These are phyloP conservation scores for Sporisorium graminicola DNA, from an alignment of 1,284 basidiomycete species.

Conservation along the genomic window DNA sequence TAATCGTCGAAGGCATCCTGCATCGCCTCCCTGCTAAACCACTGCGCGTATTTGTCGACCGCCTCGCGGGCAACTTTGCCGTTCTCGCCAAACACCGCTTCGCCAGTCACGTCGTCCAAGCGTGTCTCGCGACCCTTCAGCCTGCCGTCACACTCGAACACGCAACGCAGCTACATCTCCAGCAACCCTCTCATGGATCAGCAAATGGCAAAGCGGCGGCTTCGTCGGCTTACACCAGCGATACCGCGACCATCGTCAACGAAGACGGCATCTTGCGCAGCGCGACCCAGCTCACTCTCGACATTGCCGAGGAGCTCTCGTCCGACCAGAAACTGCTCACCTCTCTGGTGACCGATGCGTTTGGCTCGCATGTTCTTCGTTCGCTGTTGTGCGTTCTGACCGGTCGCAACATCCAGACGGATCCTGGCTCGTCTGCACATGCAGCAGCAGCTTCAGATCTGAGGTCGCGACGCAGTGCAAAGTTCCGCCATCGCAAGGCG, in stretches of 20 bases:
- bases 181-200: slow-evolving; percentile 17
- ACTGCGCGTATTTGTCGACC: slow-evolving; percentile 64
- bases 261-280: slow-evolving; percentile 55
- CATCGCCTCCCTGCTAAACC: slow-evolving; percentile 51
- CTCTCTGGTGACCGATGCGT: slow-evolving; percentile 50
- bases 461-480: slow-evolving; percentile 58
- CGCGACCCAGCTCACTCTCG: slow-evolving; percentile 52
- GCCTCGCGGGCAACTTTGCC: slow-evolving; percentile 58
- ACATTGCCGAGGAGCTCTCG: slow-evolving; percentile 48
- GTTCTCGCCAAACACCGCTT: slow-evolving; percentile 62
- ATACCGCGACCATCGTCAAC: slow-evolving; percentile 45
- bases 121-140: slow-evolving; percentile 53
- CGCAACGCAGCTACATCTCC: slow-evolving; percentile 22
- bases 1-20: slow-evolving; percentile 64
- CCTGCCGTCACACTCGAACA: slow-evolving; percentile 40
- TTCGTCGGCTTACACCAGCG: slow-evolving; percentile 27
- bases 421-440: slow-evolving; percentile 11
- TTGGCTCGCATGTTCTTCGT: slow-evolving; percentile 63
- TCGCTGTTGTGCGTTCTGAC: slow-evolving; percentile 58
- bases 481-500: slow-evolving; percentile 59
- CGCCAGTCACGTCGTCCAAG: slow-evolving; percentile 65
- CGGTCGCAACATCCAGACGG: slow-evolving; percentile 46
- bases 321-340: slow-evolving; percentile 18
- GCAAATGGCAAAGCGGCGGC: slow-evolving; percentile 24
- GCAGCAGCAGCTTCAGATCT: slow-evolving; percentile 23